Evolutionary conservation across 768 basidiomycete genomes (phyloP), one percentile per base, ranked within the genome.

Genomic region (Xerocomellus intermedius): DNA sequence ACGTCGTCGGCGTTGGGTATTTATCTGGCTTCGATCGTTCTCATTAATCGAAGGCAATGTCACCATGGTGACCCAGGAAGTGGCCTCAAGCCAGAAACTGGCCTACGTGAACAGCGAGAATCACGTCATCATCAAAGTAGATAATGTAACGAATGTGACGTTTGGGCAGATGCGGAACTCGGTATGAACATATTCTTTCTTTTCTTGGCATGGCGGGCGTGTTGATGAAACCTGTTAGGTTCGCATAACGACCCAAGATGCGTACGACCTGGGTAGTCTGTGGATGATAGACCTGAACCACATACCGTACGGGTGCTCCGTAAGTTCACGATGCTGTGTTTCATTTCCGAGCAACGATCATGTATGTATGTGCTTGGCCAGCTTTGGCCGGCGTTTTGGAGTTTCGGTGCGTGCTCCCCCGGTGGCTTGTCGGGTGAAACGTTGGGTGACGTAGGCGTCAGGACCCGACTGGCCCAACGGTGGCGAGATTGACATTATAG

Each of bases 41-140:
- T 60, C 21, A 36, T 26, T 30, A 1, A 17, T 33, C 59, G 1
- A 58, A 85, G 87, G 87, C 37, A 82, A 88, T 60, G 84, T 82
- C 17, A 81, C 80, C 39, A 89, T 79, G 75, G 73, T 84, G 17
- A 77, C 79, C 60, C 65, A 73, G 50, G 68, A 73, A 2, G 72
- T 74, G 21, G 86, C 85, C 1, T 68, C 70, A 12, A 65, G 74
- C 8, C 74, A 80, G 56, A 63, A 75, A 1, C 74, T 91, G 19
- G 82, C 83, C 5, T 89, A 80, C 61, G 67, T 88, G 59, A 85
- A 87, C 58, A 62, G 62, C 41, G 77, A 77, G 1, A 84, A 87
- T 8, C 82, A 85, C 52, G 85, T 84, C 6, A 77, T 94, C 57
- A 74, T 94, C 46, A 83, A 79, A 62, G 89, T 92, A 7, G 90